A percentile compares a stretch with the other conserved stretches of the same genome.
These are phyloP conservation scores for Yamadazyma paraphyllophila DNA, from an alignment of 805 yeast genomes.

Conservation along the genomic window DNA sequence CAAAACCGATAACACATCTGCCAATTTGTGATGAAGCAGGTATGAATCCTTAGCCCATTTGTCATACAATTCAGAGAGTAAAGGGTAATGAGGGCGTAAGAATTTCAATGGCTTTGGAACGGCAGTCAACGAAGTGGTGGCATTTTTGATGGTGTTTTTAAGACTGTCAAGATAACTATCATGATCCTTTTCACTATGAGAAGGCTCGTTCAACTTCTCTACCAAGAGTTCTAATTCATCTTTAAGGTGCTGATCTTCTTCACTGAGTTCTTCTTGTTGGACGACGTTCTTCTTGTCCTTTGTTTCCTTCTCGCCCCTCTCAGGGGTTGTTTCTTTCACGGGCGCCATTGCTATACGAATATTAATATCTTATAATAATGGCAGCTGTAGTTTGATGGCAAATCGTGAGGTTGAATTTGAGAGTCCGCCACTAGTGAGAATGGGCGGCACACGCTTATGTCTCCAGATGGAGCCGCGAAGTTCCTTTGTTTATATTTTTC, in stretches of 20 bases:
- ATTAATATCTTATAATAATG: not conserved
- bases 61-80: slow-evolving; percentile 63
- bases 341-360: slow-evolving; percentile 30
- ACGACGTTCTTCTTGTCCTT: slow-evolving; percentile 29
- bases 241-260: slow-evolving; percentile 88
- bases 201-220: slow-evolving; percentile 64
- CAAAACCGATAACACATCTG: slow-evolving; percentile 87
- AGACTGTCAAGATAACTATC: slow-evolving; percentile 62
- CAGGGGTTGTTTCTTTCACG: slow-evolving; percentile 22
- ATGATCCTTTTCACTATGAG: slow-evolving; percentile 46
- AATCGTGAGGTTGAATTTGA: not conserved
- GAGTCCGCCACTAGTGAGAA: not conserved
- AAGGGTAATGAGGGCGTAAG: slow-evolving; percentile 79
- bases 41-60: slow-evolving; percentile 50
- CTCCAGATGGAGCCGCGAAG: not conserved
- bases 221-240: slow-evolving; percentile 84
- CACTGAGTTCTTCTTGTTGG: slow-evolving; percentile 75
- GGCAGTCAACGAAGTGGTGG: slow-evolving; percentile 98
- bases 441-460: not conserved
- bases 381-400: slow-evolving; percentile 9
- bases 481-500: slow-evolving; percentile 4
- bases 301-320: slow-evolving; percentile 5
- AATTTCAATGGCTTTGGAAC: slow-evolving; percentile 98
- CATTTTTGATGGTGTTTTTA: slow-evolving; percentile 78
- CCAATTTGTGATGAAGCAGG: slow-evolving; percentile 49